Conservation (phyloP, 352 stramenopile genomes). For the Porosira glacialis region DNA sequence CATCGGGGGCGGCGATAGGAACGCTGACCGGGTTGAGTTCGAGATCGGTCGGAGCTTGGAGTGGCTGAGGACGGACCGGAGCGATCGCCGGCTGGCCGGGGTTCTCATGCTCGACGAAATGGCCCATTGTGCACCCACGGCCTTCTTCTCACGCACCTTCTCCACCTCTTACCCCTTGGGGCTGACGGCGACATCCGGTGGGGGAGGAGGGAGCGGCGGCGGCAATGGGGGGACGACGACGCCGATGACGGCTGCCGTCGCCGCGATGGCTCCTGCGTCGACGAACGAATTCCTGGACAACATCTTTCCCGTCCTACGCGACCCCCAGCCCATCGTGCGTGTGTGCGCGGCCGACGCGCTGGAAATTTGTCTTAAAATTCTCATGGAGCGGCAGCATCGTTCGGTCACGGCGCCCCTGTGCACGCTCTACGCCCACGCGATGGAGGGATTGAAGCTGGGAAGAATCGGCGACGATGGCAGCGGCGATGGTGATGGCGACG, state of each 20-base stretch:
- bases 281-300: constrained; percentile 79
- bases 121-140: constrained; percentile 70
- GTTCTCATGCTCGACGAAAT: constrained; percentile 76
- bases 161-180: constrained; percentile 6
- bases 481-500: constrained; percentile 4
- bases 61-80: constrained; percentile 73
- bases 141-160: constrained; percentile 77
- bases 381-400: constrained; percentile 72
- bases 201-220: neutral
- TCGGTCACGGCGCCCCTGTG: constrained; percentile 71
- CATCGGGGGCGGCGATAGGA: neutral
- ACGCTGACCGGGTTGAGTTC: constrained; percentile 71
- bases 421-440: constrained; percentile 69
- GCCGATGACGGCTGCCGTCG: neutral
- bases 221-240: neutral
- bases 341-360: constrained; percentile 78
- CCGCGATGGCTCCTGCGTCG: constrained; percentile 10
- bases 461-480: neutral
- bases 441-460: constrained; percentile 58
- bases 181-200: constrained; percentile 1
- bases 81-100: constrained; percentile 74
- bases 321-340: constrained; percentile 78
- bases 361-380: constrained; percentile 70
- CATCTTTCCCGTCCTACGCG: constrained; percentile 72
- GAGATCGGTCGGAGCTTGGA: constrained; percentile 74